These are phyloP conservation scores for Santalum album DNA, from an alignment of 164 flowering plant genomes.

Conservation along the genomic window DNA sequence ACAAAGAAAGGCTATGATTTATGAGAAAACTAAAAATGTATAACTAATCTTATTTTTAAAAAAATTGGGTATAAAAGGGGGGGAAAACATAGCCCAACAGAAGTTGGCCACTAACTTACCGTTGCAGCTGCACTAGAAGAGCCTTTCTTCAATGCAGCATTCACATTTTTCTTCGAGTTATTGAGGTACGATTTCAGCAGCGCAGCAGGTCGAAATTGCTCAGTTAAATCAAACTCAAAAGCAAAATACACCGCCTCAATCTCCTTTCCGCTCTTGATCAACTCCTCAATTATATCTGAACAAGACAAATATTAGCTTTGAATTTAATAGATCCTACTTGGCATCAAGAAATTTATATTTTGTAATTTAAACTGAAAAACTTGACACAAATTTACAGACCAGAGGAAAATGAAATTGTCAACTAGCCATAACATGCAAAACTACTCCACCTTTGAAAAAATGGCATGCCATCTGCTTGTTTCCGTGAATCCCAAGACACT, in stretches of 20 bases:
- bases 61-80: too few relatives aligned
- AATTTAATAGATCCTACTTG: background rate
- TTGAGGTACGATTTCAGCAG: constrained; percentile 38
- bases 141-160: constrained; percentile 30
- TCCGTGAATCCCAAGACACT: too few relatives aligned
- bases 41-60: too few relatives aligned
- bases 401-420: too few relatives aligned
- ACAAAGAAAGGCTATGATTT: too few relatives aligned
- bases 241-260: constrained; percentile 58
- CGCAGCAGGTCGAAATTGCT: constrained; percentile 34
- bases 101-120: constrained; percentile 3
- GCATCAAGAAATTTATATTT: background rate
- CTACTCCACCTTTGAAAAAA: too few relatives aligned
- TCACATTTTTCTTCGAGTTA: constrained; percentile 35
- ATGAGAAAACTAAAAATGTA: too few relatives aligned
- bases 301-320: background rate
- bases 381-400: too few relatives aligned
- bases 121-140: constrained; percentile 22
- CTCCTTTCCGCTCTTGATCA: constrained; percentile 52
- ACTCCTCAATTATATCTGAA: constrained; percentile 48
- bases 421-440: too few relatives aligned
- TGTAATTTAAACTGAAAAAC: too few relatives aligned
- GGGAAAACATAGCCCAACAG: too few relatives aligned
- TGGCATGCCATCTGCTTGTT: too few relatives aligned
- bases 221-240: constrained; percentile 40